Base-by-base conservation (phyloP, 176 grass and related monocot genomes). In the Eleusine indica region DNA sequence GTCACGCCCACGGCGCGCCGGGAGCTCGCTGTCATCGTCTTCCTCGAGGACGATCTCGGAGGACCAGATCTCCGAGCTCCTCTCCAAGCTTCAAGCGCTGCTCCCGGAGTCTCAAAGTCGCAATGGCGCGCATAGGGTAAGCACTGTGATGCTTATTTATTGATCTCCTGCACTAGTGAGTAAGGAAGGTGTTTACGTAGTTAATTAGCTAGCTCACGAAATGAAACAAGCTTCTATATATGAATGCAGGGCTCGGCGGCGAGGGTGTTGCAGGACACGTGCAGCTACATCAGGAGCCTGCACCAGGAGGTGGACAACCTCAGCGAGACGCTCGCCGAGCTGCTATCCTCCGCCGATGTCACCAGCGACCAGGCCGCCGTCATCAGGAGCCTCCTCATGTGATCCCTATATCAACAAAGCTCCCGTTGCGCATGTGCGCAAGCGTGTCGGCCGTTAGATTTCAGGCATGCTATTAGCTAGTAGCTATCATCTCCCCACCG, bases 281-380 rank as follows among this genome's bases (percentile, higher is more conserved):
- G 94, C 78, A 96, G 78, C 84, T 96, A 93, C 84, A 93, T 96
- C 66, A 91, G 88, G 71, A 92, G 82, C 73, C 91, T 96, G 74
- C 94, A 96, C 73, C 88, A 87, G 86, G 94, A 96, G 65, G 85
- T 91, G 60, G 91, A 91, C 72, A 85, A 91, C 58, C 87, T 96
- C 41, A 96, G 88, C 79, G 91, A 89, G 77, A 93, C 86, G 74
- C 88, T 96, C 25, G 73, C 91, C 49, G 76, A 91, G 80, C 83
- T 96, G 77, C 88, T 96, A 32, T 89, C 69, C 58, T 79, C 86
- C 44, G 79, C 83, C 32, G 78, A 87, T 42, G 73, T 93, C 71
- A 89, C 86, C 21, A 89, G 88, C 47, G 94, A 88, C 39, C 91
- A 96, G 80, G 88, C 91, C 25, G 94, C 88, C 69, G 66, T 93